Base-by-base conservation (phyloP, 176 grass and related monocot species). In the Paspalum notatum region DNA sequence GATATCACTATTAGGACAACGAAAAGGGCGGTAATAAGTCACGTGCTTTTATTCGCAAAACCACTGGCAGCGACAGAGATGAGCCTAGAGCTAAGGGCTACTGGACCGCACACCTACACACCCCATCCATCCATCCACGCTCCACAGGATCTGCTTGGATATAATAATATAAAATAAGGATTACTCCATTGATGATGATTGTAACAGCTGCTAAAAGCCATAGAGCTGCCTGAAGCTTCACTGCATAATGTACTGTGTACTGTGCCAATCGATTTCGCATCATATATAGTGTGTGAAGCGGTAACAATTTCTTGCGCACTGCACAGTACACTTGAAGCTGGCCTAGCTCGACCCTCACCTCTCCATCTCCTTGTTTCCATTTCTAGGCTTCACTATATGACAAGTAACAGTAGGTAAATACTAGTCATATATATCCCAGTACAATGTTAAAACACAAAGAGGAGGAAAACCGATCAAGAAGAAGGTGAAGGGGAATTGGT, bases 41-140 rank as follows among this genome's bases (percentile, higher is more conserved):
- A 86, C 78, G 79, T 90, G 88, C 54, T 17, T 82, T 66, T 82
- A 77, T 85, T 72, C 42, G 15, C 59, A 59, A 82, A 74, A 24
- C 32, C 32, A 54, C 45, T 37, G 13, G 56, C 71, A 82, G 27
- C n/a, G 72, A 71, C 65, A 85, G 8, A 75, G 72, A 66, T 71
- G 78, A 85, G 49, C 56, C 47, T 83, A 49, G 16, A 42, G 63
- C 70, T 53, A 80, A 75, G 82, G 54, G 48, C 25, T 51, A 73
- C 58, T 68, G 66, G 78, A 78, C 83, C 88, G 86, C 88, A 86
- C 66, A 82, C 44, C 41, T 58, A 77, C 27, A 18, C 47, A 4
- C 4, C 22, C 25, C 47, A 4, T 9, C 22, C 25, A 71, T 56
- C 43, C 71, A 71, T 62, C 68, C 58, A 41, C 49, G 71, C 24